Percentiles rank a stretch among this genome's conserved stretches.
Evolutionary conservation across 306 rosid genomes (phyloP).

Genomic region (Medicago arabica): DNA sequence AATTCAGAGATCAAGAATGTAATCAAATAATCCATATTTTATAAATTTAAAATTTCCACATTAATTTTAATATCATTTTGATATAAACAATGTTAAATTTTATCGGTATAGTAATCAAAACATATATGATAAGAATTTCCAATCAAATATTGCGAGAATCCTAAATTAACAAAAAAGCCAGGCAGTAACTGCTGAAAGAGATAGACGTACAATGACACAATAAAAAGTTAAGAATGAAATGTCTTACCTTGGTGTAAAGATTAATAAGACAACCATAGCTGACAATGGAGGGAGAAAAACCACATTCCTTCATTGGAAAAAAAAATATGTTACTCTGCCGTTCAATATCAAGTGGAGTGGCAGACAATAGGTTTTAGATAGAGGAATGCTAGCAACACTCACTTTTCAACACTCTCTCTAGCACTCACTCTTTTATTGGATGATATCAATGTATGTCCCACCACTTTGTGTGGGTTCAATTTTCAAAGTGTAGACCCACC

Average conservation of each 20-base stretch:
- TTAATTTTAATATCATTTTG: constrained; percentile 17
- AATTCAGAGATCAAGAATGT: constrained; percentile 4
- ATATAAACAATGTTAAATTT: neutral
- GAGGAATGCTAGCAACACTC: no score
- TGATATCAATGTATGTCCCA: no score
- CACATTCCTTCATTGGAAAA: constrained; percentile 75
- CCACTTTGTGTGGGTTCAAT: no score
- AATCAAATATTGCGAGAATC: constrained; percentile 5
- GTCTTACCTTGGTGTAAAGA: constrained; percentile 80
- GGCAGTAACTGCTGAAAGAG: neutral
- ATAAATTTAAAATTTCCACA: constrained; percentile 20
- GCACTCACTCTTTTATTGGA: no score
- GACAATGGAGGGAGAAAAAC: constrained; percentile 88
- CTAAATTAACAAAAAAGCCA: constrained; percentile 28
- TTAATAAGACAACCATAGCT: constrained; percentile 94
- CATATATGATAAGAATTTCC: constrained; percentile 27
- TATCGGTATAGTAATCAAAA: constrained; percentile 13
- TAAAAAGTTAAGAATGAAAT: constrained; percentile 28
- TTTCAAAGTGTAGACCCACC: no score
- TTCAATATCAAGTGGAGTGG: constrained; percentile 23
- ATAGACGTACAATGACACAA: constrained; percentile 8
- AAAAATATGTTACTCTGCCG: constrained; percentile 24
- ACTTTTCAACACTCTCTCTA: no score
- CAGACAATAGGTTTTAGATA: constrained; percentile 10
- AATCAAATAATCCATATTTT: neutral